Percentiles rank a stretch among this genome's conserved stretches.
Evolutionary conservation across 2,329 filamentous ascomycete genomes (phyloP).

Genomic region (Cordyceps militaris): DNA sequence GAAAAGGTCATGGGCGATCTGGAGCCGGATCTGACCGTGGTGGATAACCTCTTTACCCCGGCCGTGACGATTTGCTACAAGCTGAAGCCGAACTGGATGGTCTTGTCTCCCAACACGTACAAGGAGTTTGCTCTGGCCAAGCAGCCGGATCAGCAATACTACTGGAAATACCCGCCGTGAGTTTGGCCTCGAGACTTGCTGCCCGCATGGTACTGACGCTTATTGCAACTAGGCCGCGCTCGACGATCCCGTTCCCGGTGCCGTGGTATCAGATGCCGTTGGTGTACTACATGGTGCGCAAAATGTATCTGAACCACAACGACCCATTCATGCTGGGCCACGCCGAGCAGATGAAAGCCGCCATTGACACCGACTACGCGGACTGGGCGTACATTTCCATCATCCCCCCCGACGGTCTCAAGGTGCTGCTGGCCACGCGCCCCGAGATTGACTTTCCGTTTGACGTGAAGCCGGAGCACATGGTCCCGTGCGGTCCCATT

Average conservation of each 20-base stretch:
- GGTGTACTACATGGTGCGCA: slow-evolving; percentile 7
- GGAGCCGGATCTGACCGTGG: slow-evolving; percentile 9
- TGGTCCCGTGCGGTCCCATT: slow-evolving; percentile 36
- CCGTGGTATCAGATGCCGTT: slow-evolving; percentile 6
- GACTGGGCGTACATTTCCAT: slow-evolving; percentile 10
- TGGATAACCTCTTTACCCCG: slow-evolving; percentile 14
- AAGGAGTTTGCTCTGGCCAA: slow-evolving; percentile 7
- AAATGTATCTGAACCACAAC: slow-evolving; percentile 1
- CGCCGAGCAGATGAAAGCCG: background rate
- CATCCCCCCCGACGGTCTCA: background rate
- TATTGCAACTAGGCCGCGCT: background rate
- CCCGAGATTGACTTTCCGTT: slow-evolving; percentile 24
- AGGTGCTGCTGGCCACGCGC: background rate
- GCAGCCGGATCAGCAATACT: slow-evolving; percentile 3
- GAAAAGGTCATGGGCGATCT: slow-evolving; percentile 5
- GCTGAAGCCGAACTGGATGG: slow-evolving; percentile 9
- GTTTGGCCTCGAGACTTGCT: background rate
- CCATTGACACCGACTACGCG: slow-evolving; percentile 3
- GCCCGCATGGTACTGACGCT: too few species aligned
- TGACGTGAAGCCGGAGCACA: slow-evolving; percentile 29
- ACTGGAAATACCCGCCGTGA: slow-evolving; percentile 13
- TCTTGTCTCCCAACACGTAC: slow-evolving; percentile 13
- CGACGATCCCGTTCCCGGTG: slow-evolving; percentile 1
- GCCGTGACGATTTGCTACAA: slow-evolving; percentile 12
- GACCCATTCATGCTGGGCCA: slow-evolving; percentile 1